phyloP scores from a whole-genome alignment of 352 stramenopile species.

The Phytopythium cucurbitacearum region DNA sequence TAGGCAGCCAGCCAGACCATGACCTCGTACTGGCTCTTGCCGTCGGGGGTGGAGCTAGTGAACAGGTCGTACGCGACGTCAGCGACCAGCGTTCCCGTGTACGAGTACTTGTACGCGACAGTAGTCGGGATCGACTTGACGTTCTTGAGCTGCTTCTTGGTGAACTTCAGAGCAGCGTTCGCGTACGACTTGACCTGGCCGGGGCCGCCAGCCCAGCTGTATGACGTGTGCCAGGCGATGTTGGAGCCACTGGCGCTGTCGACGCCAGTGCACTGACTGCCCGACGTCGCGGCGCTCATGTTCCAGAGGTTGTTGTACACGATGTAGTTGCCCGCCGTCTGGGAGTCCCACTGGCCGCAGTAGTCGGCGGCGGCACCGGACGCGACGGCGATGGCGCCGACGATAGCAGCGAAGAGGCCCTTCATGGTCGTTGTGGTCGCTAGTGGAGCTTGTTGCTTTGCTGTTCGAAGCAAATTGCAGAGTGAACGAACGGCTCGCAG shows the following conservation, averaged over 20 bases:
- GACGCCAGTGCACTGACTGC: constrained; percentile 32
- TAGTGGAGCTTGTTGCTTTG: too few species aligned
- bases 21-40: constrained; percentile 28
- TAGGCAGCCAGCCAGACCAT: constrained; percentile 32
- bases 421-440: constrained; percentile 12
- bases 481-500: too few species aligned
- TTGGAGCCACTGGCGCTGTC: constrained; percentile 14
- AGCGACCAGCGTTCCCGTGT: constrained; percentile 28
- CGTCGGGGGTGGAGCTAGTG: constrained; percentile 15
- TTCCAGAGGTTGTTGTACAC: constrained; percentile 47
- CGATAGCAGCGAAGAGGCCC: constrained; percentile 6
- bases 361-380: constrained; percentile 5
- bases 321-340: constrained; percentile 26
- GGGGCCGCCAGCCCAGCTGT: constrained; percentile 23
- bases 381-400: constrained; percentile 4
- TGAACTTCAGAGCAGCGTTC: constrained; percentile 31
- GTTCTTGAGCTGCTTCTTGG: constrained; percentile 13
- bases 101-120: constrained; percentile 35
- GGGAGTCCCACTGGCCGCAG: constrained; percentile 28
- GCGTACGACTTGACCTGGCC: constrained; percentile 39
- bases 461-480: too few species aligned
- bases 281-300: constrained; percentile 18
- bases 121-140: constrained; percentile 31
- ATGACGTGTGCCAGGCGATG: constrained; percentile 26
- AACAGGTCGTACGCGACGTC: constrained; percentile 42